Percentiles rank a stretch among this genome's conserved stretches.
Conservation (phyloP, 495 filamentous ascomycete species). For the Xylaria sp. region DNA sequence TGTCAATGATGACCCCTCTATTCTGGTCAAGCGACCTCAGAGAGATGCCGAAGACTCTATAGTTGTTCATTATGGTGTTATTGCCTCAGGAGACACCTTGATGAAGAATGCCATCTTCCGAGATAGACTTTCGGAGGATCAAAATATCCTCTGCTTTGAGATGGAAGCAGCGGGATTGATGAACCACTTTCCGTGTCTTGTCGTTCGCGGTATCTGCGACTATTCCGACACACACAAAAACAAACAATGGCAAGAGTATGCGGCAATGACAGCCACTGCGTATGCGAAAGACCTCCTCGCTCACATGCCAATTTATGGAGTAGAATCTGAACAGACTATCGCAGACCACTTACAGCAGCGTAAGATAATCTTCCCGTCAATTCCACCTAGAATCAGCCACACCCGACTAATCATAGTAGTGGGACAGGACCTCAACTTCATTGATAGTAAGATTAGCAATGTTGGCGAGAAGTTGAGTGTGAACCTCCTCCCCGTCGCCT, state of each 20-base stretch:
- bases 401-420: background rate
- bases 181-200: slow-evolving; percentile 37
- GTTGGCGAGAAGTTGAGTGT: background rate
- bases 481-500: slow-evolving; percentile 25
- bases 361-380: background rate
- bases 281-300: slow-evolving; percentile 32
- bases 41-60: background rate
- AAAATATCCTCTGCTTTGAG: slow-evolving; percentile 29
- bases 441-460: background rate
- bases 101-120: slow-evolving; percentile 35
- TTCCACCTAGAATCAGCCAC: background rate
- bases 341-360: background rate
- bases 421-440: background rate
- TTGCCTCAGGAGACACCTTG: slow-evolving; percentile 48
- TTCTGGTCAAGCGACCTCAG: background rate
- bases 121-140: slow-evolving; percentile 17
- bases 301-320: background rate
- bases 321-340: background rate
- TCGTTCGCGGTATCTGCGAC: slow-evolving; percentile 53
- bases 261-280: slow-evolving; percentile 32
- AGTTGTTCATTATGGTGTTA: slow-evolving; percentile 46
- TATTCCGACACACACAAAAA: slow-evolving; percentile 51
- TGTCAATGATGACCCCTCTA: background rate
- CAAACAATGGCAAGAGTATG: slow-evolving; percentile 36
- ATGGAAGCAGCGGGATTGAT: too few species aligned